These are phyloP conservation scores for Luzula sylvatica DNA, from an alignment of 176 grass and related monocot genomes.

Conservation along the genomic window DNA sequence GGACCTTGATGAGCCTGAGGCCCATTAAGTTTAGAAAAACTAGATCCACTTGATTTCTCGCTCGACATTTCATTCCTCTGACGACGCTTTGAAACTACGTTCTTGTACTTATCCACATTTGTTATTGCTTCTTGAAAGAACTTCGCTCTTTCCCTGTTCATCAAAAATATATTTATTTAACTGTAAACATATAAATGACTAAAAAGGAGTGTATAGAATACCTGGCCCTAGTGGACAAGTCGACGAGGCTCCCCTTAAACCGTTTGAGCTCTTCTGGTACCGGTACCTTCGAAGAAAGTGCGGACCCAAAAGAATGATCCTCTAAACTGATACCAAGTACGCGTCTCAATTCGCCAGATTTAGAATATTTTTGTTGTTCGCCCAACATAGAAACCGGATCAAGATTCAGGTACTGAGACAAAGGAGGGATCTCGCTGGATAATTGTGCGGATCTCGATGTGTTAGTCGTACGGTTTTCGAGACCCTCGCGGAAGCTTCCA, in stretches of 20 bases:
- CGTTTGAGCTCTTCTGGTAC: conserved; percentile 43
- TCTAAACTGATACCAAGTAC: conserved; percentile 39
- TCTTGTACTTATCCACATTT: conserved; percentile 61
- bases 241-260: conserved; percentile 41
- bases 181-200: neutral
- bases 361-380: conserved; percentile 42
- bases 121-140: conserved; percentile 43
- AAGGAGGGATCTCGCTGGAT: conserved; percentile 21
- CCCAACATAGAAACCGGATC: conserved; percentile 35
- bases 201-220: conserved; percentile 14
- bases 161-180: conserved; percentile 6
- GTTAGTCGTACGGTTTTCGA: conserved; percentile 14
- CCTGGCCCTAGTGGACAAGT: conserved; percentile 41
- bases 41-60: conserved; percentile 24
- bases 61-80: conserved; percentile 31
- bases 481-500: conserved; percentile 36
- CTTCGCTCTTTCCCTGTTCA: conserved; percentile 47
- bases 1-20: conserved; percentile 31
- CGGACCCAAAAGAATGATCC: conserved; percentile 35
- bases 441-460: conserved; percentile 29
- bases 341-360: conserved; percentile 39
- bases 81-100: conserved; percentile 45
- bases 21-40: conserved; percentile 30
- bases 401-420: conserved; percentile 45
- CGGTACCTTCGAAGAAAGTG: conserved; percentile 28